phyloP scores from a whole-genome alignment of 2,329 filamentous ascomycete genomes.

The Stagonosporopsis vannaccii region DNA sequence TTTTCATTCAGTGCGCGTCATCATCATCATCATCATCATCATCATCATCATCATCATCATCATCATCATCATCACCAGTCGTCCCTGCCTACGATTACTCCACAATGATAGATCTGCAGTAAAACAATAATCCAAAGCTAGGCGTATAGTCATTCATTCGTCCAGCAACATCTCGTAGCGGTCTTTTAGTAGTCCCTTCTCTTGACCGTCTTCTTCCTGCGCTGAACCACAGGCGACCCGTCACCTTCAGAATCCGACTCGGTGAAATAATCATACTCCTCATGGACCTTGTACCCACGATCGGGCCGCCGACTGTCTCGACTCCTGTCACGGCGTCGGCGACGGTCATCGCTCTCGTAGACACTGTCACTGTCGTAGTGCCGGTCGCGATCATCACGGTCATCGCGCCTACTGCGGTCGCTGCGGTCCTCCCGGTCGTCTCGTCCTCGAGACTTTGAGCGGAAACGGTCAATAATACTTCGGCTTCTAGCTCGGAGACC shows the following conservation, averaged over 20 bases:
- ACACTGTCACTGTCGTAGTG: conserved; percentile 11
- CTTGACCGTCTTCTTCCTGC: conserved; percentile 15
- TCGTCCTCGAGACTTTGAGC: conserved; percentile 30
- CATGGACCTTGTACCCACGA: conserved; percentile 15
- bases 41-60: too few relatives aligned
- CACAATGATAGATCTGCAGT: not conserved
- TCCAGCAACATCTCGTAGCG: not conserved
- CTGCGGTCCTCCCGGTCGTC: conserved; percentile 23
- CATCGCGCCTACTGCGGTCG: conserved; percentile 15
- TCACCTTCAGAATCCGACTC: conserved; percentile 13
- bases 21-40: too few relatives aligned
- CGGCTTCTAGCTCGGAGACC: conserved; percentile 37
- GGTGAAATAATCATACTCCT: conserved; percentile 18
- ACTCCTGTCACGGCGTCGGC: conserved; percentile 12
- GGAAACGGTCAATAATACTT: conserved; percentile 35
- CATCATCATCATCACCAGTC: not conserved
- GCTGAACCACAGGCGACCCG: conserved; percentile 12
- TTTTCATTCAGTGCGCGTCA: not conserved
- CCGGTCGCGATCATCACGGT: conserved; percentile 18
- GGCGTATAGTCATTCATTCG: not conserved
- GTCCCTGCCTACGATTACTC: not conserved
- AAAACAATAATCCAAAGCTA: not conserved
- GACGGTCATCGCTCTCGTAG: conserved; percentile 14
- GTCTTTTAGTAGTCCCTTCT: conserved; percentile 7
- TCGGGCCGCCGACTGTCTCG: conserved; percentile 15